Evolutionary conservation across 768 basidiomycete species (phyloP), one percentile per base, ranked within the genome.

Genomic region (Lentinula edodes): DNA sequence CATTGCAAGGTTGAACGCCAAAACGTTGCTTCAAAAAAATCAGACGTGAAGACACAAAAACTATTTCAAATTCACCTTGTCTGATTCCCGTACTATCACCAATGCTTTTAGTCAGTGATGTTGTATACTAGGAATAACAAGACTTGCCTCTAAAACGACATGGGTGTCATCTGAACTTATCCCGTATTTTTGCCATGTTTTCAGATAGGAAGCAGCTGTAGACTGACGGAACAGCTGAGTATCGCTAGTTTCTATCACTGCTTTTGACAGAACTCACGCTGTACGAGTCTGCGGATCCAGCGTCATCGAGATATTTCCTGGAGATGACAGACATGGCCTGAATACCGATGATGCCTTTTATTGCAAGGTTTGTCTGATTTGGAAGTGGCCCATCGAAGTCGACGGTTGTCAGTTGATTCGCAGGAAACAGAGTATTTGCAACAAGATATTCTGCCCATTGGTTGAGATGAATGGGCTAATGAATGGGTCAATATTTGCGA

Each of bases 321-420:
- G 76, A 78, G 41, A 87, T 83, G 50, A 79, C 74, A 1, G 78
- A 70, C 83, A 86, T 85, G 0, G 83, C 82, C 61, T 78, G 69
- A 58, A 87, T 78, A 4, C 78, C 82, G 35, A 80, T 71, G 65
- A 85, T 83, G 35, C 84, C 84, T 64, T 87, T 87, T 61, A 87
- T 73, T 1, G 83, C 85, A 16, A 87, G 77, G 64, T 85, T 86
- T 3, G 84, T 80, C 63, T 79, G 73, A 61, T 82, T 78, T 16
- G 70, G 73, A 2, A 71, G 68, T 6, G 67, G 59, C 4, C 70
- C 67, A 8, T 68, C 70, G 53, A 73, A 73, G 60, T 66, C 69
- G 46, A 69, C 73, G 63, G 69, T 73, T 66, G 63, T 79, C 75
- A 32, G 70, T 66, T 80, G 78, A 18, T 72, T 66, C 18, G 70